Conservation (phyloP, 148 eudicot species). For the Silene latifolia region DNA sequence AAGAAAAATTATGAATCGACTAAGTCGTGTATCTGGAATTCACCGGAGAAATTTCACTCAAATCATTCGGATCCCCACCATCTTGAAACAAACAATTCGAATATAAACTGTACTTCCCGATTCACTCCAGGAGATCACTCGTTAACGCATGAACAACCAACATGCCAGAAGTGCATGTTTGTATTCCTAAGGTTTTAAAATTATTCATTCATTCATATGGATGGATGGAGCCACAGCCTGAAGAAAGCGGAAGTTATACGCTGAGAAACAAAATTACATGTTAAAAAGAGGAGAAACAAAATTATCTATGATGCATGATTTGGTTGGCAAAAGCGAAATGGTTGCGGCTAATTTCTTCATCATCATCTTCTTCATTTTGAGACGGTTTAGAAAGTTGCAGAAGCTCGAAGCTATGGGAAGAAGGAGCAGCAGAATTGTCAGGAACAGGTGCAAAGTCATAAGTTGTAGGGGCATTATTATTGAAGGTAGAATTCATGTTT, state of each 20-base stretch:
- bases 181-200: too few relatives aligned
- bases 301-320: conserved; percentile 24
- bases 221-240: not conserved
- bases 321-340: conserved; percentile 49
- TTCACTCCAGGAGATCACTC: too few relatives aligned
- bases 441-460: conserved; percentile 28
- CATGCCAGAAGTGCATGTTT: not conserved
- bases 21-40: too few relatives aligned
- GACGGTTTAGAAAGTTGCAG: conserved; percentile 26
- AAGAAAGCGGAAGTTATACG: not conserved
- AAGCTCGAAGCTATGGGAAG: conserved; percentile 47
- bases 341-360: conserved; percentile 52
- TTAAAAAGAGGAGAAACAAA: not conserved
- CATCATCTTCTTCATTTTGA: conserved; percentile 52
- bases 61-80: too few relatives aligned
- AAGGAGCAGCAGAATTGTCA: conserved; percentile 14
- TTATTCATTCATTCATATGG: not conserved
- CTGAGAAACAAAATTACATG: not conserved
- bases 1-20: too few relatives aligned
- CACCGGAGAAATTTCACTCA: too few relatives aligned
- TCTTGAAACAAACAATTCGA: too few relatives aligned
- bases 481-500: conserved; percentile 23
- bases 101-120: too few relatives aligned
- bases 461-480: conserved; percentile 24
- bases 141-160: not conserved